Base-by-base conservation (phyloP, 345 rosid genomes). In the Populus pruinosa region DNA sequence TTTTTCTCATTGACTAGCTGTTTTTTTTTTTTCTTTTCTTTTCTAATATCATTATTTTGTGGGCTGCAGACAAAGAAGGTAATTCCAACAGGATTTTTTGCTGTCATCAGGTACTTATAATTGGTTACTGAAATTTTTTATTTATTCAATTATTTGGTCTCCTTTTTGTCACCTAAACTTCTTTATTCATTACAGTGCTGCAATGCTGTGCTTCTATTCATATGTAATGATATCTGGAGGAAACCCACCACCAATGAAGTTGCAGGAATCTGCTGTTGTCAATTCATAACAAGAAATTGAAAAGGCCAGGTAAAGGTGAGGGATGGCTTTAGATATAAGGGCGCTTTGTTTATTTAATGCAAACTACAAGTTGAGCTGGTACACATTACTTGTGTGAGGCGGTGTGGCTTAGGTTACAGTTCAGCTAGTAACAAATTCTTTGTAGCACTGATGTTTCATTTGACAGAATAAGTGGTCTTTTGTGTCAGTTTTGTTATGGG, bases 241-340 rank as follows among this genome's bases (percentile, higher is more conserved):
- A 73, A 94, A 96, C 75, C 99, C 98, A 39, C 97, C 97, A 43
- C 99, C 98, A 66, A 94, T 91, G 87, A 92, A 94, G 88, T 79
- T 83, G 88, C 92, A 89, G 65, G 75, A 85, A 50, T 74, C 91
- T 74, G 85, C 87, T 6, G 78, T 64, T 77, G 73, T 67, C 63
- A 20, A 14, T 64, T 66, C 78, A 62, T 79, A 70, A 79, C 36
- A 39, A 49, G 56, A 74, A 44, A n/a, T 1, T 59, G 29, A 59
- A 23, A 59, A 59, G 63, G 11, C 11, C 63, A 59, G 16, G 63
- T n/a, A 59, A 59, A n/a, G 63, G 29, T n/a, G 63, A n/a, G 27
- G 63, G 27, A 59, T 59, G n/a, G 63, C 13, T 59, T 59, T 23
- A n/a, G 27, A 59, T 59, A 59, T n/a, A 56, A n/a, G n/a, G 31